Evolutionary conservation across 805 yeast species (phyloP), one percentile per base, ranked within the genome.

Genomic region (Myxozyma mucilagina): DNA sequence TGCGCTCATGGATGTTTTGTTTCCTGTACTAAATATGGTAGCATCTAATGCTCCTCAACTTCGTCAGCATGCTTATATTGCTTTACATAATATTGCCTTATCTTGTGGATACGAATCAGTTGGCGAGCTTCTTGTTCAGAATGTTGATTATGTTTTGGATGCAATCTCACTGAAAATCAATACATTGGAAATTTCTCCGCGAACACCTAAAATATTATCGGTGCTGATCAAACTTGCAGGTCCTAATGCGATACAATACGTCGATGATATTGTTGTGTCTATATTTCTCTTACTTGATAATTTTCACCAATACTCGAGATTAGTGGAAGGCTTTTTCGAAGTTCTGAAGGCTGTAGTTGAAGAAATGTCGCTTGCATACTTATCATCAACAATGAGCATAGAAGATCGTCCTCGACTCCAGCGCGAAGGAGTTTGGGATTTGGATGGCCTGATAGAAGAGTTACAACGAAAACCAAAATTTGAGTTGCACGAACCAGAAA

Each of bases 81-180:
- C 90, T 0, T 74, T 84, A 3, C 60, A 75, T 18, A 75, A 82
- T 2, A 74, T 92, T 4, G 82, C 89, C 0, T 65, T 73, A 9
- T 71, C 76, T 4, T 75, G 85, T 11, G 87, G 86, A 61, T 73
- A 73, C 55, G 72, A 74, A 14, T 83, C 90, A 0, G 73, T 92
- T 1, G 76, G 76, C 38, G 72, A 73, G 2, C 70, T 93, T 60
- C 78, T 94, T 1, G 68, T 79, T 41, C 84, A 83, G 31, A 93
- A 91, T 71, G 80, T 85, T 59, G 97, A 93, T 68, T 92, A 92
- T 70, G 73, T 93, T 18, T 76, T 91, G 14, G 97, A 94, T 70
- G 76, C 90, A 0, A 76, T 91, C n/a, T 87, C 96, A 2, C 73
- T 84, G 34, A 82, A 81, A 63, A 75, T 94, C 56, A 84, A 90